Percentiles rank a stretch among this genome's conserved stretches.
Conservation (phyloP, 2,329 filamentous ascomycete genomes). For the Apiospora arundinis region DNA sequence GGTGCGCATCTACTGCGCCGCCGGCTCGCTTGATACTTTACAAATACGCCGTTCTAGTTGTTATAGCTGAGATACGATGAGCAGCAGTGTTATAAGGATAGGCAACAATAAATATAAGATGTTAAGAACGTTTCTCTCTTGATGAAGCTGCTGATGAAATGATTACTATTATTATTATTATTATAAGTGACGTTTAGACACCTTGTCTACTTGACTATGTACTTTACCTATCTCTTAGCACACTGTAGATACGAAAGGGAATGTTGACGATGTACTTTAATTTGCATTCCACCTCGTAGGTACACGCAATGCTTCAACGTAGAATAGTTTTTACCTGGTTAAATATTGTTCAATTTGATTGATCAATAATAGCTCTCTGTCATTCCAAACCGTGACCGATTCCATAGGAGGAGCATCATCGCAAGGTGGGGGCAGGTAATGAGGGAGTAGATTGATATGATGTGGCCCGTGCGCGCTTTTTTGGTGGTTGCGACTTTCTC, state of each 20-base stretch:
- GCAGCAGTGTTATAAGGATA: slow-evolving; percentile 7
- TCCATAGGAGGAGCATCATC: neutral
- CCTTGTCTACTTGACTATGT: too few relatives aligned
- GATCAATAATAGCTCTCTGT: neutral
- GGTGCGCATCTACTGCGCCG: slow-evolving; percentile 28
- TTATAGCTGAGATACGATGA: slow-evolving; percentile 7
- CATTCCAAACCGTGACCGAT: neutral
- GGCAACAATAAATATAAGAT: slow-evolving; percentile 16
- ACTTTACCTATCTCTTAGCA: too few relatives aligned
- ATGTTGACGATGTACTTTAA: too few relatives aligned
- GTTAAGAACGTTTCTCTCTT: neutral
- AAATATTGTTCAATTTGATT: too few relatives aligned
- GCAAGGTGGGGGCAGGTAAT: neutral
- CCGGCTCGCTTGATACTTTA: slow-evolving; percentile 13
- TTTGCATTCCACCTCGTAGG: too few relatives aligned
- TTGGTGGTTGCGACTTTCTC: slow-evolving; percentile 10
- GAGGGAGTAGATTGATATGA: neutral
- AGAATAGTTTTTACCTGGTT: too few relatives aligned
- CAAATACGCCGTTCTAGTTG: slow-evolving; percentile 10
- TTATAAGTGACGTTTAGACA: too few relatives aligned
- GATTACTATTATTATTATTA: too few relatives aligned
- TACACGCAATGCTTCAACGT: too few relatives aligned
- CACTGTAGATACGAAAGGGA: too few relatives aligned
- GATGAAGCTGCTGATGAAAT: neutral
- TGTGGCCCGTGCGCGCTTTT: slow-evolving; percentile 1